Percentiles rank a stretch among this genome's conserved stretches.
Conservation (phyloP, 768 basidiomycete genomes). For the Panaeolus papilionaceus region DNA sequence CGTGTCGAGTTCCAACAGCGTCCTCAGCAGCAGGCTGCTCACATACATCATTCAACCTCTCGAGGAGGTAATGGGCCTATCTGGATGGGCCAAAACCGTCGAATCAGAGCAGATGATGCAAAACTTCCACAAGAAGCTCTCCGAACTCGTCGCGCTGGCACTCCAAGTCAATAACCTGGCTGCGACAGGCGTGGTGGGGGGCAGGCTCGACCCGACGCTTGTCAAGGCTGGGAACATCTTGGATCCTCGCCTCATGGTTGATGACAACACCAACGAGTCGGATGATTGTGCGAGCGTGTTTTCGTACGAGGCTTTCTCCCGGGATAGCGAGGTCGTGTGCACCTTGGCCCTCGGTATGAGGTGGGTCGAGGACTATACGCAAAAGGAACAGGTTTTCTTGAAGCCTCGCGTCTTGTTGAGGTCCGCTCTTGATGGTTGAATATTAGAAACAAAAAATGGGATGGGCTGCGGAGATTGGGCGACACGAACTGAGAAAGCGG, state of each 20-base stretch:
- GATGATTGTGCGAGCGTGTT: conserved; percentile 21
- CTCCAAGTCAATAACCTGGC: conserved; percentile 38
- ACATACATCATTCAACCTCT: conserved; percentile 30
- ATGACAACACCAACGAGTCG: conserved; percentile 29
- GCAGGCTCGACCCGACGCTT: conserved; percentile 32
- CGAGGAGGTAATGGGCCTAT: conserved; percentile 31
- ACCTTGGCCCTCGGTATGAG: conserved; percentile 40
- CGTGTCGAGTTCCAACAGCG: conserved; percentile 25
- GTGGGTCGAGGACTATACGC: conserved; percentile 21
- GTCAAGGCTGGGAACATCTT: conserved; percentile 35
- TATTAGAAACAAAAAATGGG: not conserved
- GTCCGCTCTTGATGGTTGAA: conserved; percentile 31
- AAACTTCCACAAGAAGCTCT: conserved; percentile 27
- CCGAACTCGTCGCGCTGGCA: conserved; percentile 36
- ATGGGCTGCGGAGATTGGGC: conserved; percentile 9
- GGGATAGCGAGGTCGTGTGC: conserved; percentile 35
- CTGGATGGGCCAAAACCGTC: conserved; percentile 35
- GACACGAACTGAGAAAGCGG: not conserved
- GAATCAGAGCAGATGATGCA: conserved; percentile 24
- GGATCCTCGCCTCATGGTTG: conserved; percentile 36
- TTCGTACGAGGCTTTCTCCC: conserved; percentile 19
- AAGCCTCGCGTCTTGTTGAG: conserved; percentile 31
- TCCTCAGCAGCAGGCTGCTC: conserved; percentile 31
- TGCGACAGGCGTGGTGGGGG: conserved; percentile 31
- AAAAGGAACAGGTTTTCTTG: conserved; percentile 28